Conservation (phyloP, 805 yeast species). For the Starmera dryadoides region DNA sequence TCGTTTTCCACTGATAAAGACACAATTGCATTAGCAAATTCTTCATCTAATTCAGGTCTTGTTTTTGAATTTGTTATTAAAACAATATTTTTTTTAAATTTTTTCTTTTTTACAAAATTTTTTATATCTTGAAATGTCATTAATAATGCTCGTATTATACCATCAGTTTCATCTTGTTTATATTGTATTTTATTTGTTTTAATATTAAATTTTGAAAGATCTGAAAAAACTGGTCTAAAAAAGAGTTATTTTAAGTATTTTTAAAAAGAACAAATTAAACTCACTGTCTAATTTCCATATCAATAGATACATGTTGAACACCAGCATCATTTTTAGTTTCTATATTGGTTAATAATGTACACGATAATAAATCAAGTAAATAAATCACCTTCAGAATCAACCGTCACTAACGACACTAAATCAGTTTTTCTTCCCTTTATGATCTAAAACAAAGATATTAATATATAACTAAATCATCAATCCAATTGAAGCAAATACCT, state of each 20-base stretch:
- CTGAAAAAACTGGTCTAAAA: not conserved
- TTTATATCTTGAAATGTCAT: conserved; percentile 6
- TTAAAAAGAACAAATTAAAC: conserved; percentile 4
- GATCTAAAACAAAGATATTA: conserved; percentile 7
- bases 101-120: conserved; percentile 13
- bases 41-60: conserved; percentile 8
- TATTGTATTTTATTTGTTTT: conserved; percentile 1
- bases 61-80: conserved; percentile 14
- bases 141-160: conserved; percentile 9
- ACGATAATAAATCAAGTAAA: not conserved
- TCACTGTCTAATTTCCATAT: conserved; percentile 11
- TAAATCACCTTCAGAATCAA: conserved; percentile 12
- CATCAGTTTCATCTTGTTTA: conserved; percentile 4
- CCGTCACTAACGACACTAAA: conserved; percentile 26
- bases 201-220: not conserved
- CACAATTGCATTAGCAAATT: conserved; percentile 5
- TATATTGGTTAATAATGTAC: not conserved
- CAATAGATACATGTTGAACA: not conserved
- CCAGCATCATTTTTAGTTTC: not conserved
- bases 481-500: conserved; percentile 5
- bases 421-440: conserved; percentile 32
- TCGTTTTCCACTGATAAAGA: conserved; percentile 4
- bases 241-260: no score
- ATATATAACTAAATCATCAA: not conserved
- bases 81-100: conserved; percentile 16